phyloP scores from a whole-genome alignment of 129 eudicot species.

The Scalesia atractyloides region DNA sequence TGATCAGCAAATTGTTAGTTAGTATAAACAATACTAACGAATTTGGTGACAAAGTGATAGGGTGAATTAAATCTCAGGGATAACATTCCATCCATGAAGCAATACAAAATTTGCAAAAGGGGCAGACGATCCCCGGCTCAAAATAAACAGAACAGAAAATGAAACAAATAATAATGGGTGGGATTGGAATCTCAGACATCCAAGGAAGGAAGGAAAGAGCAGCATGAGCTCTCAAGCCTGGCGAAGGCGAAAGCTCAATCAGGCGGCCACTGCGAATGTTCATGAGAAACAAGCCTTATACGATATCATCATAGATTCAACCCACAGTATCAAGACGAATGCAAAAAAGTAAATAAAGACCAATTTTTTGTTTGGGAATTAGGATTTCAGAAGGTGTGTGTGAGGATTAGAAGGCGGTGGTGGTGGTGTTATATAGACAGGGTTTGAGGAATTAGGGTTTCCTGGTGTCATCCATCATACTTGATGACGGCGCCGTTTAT shows the following conservation, averaged over 20 bases:
- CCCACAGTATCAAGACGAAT: not conserved
- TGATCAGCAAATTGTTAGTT: conserved; percentile 30
- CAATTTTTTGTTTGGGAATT: not conserved
- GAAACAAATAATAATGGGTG: not conserved
- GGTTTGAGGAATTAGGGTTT: conserved; percentile 33
- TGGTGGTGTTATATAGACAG: conserved; percentile 14
- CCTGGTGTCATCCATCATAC: not conserved
- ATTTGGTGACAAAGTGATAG: conserved; percentile 45
- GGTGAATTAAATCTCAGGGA: conserved; percentile 30
- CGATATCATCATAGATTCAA: conserved; percentile 38
- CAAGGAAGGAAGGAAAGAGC: conserved; percentile 43
- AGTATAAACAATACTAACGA: not conserved
- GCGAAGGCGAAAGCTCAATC: conserved; percentile 54
- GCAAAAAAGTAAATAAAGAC: too few relatives aligned
- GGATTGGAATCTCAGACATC: conserved; percentile 35
- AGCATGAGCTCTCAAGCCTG: conserved; percentile 53
- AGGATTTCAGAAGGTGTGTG: conserved; percentile 12
- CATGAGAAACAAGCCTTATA: conserved; percentile 65
- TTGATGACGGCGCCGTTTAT: conserved; percentile 19
- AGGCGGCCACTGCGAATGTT: conserved; percentile 83
- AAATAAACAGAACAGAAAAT: not conserved
- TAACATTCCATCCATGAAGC: conserved; percentile 30
- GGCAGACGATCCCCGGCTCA: conserved; percentile 40
- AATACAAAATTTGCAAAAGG: conserved; percentile 35
- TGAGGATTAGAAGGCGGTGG: not conserved